A percentile compares a stretch with the other conserved stretches of the same genome.
Conservation (phyloP, 1,139 yeast genomes). For the Trichomonascaceae sp. region DNA sequence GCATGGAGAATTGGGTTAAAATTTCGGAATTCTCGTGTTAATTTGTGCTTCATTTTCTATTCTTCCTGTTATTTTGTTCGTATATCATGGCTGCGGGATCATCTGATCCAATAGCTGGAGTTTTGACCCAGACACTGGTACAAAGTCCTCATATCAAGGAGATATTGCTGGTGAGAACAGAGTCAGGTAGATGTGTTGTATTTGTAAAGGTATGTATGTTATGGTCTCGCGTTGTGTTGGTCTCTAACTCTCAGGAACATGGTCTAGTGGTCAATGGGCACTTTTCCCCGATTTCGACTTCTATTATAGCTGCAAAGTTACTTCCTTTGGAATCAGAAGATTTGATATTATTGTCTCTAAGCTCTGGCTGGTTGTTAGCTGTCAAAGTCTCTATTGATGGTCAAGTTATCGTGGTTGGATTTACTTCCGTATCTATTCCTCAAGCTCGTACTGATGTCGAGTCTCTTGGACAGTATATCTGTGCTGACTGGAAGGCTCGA, state of each 20-base stretch:
- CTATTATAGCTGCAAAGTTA: not conserved
- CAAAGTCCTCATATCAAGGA: constrained; percentile 5
- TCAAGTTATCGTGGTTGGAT: not conserved
- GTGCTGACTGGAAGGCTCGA: constrained; percentile 2
- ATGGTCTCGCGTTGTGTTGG: not conserved
- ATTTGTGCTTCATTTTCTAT: too few species aligned
- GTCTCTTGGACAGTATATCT: constrained; percentile 2
- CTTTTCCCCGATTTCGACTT: constrained; percentile 1
- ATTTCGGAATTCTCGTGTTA: too few species aligned
- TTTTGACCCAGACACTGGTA: constrained; percentile 7
- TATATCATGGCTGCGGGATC: not conserved
- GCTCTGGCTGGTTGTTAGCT: constrained; percentile 6
- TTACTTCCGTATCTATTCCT: not conserved
- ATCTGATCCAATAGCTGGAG: not conserved
- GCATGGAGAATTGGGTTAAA: too few species aligned
- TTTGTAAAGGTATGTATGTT: not conserved
- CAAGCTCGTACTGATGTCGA: constrained; percentile 5
- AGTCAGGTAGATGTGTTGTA: not conserved
- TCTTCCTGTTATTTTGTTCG: not conserved
- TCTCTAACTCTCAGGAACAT: not conserved
- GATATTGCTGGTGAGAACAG: not conserved
- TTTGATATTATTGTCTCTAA: not conserved
- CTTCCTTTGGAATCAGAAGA: constrained; percentile 5
- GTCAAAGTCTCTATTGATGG: not conserved
- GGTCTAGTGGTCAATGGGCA: not conserved